Evolutionary conservation across 2,329 filamentous ascomycete genomes (phyloP), one percentile per base, ranked within the genome.

Genomic region (Nemania sp.): DNA sequence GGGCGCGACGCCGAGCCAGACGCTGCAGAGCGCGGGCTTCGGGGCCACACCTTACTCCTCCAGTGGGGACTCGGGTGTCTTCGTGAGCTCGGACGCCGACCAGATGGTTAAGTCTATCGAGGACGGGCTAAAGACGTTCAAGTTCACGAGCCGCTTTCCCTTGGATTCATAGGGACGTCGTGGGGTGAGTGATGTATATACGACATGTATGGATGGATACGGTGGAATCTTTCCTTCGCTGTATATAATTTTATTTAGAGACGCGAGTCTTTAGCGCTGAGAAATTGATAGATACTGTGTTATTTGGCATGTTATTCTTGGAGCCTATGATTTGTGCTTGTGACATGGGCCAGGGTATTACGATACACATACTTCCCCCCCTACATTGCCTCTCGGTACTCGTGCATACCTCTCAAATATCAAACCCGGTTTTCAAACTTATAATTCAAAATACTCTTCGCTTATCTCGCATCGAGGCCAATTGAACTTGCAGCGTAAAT

Each of bases 131-230:
- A 83, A 82, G 65, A 86, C 80, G 2, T 93, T 91, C 71, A 91
- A 88, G 81, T 92, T 92, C 74, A 81, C 89, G 38, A 85, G 88
- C 68, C 83, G 90, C 2, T 92, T 91, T 74, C 82, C 88, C 0
- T 55, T 88, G 70, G 90, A 92, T 72, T 54, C 35, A 11, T 54
- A 35, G 11, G 5, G 13, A 3, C n/a, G 22, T 20, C 3, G 43
- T 45, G 41, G n/a, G 11, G 20, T n/a, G 18, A 32, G 29, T 32
- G 29, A 32, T 32, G 29, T 32, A 32, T 32, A 32, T 32, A 32
- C 29, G 8, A 8, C 29, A 32, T 47, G 43, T 20, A 47, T 47
- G n/a, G n/a, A 18, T 52, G 20, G 15, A 2, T 52, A 26, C 8
- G 52, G 2, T 53, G 24, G 11, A 2, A 32, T 22, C 8, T 54